phyloP scores from a whole-genome alignment of 208 protist genomes.

The Strigomonas culicis region DNA sequence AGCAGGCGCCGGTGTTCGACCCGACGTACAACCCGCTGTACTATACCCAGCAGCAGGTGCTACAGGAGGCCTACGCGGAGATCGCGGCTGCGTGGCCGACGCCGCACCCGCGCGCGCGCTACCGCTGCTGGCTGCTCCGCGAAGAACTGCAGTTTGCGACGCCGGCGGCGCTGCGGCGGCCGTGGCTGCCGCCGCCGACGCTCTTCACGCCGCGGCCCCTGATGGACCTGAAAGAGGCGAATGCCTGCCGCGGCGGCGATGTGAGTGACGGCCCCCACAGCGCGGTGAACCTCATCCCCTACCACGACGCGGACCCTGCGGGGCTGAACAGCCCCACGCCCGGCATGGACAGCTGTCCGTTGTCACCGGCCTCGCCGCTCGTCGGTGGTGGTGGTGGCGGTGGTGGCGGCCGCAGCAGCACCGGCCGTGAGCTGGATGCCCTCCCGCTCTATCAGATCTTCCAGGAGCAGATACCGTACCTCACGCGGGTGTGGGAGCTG shows the following conservation, averaged over 20 bases:
- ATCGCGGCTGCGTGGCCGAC: constrained; percentile 67
- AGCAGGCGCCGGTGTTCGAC: constrained; percentile 28
- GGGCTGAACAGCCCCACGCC: no score
- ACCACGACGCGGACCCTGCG: no score
- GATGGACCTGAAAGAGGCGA: no score
- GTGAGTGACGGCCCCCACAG: no score
- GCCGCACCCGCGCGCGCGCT: constrained; percentile 71
- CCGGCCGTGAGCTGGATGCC: constrained; percentile 22
- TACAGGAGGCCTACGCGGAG: constrained; percentile 58
- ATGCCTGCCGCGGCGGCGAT: no score
- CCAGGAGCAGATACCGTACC: constrained; percentile 56
- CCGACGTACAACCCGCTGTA: constrained; percentile 53
- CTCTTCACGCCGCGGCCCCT: no score
- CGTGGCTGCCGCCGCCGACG: no score
- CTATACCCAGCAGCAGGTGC: constrained; percentile 69
- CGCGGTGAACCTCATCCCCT: no score
- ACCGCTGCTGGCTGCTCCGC: constrained; percentile 64
- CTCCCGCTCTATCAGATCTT: constrained; percentile 74
- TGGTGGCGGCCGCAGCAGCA: no score
- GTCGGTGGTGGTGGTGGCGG: no score
- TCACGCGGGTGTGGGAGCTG: constrained; percentile 83
- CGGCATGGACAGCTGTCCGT: no score
- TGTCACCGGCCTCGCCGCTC: no score
- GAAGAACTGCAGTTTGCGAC: constrained; percentile 74
- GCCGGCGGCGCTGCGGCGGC: constrained; percentile 33